These are phyloP conservation scores for Colletotrichum sublineola DNA, from an alignment of 2,329 filamentous ascomycete species.

Conservation along the genomic window DNA sequence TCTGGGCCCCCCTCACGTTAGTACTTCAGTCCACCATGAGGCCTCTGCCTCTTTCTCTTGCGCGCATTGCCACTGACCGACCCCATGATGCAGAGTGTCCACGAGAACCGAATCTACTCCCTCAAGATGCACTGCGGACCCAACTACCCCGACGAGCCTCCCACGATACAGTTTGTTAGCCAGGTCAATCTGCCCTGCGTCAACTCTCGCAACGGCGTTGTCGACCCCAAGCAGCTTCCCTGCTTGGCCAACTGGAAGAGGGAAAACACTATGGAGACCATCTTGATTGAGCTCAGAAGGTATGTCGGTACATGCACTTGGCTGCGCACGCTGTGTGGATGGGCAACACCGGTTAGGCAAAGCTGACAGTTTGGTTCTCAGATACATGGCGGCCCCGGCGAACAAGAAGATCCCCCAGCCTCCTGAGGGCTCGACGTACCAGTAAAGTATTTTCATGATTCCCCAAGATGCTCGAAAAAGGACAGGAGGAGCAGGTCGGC, in stretches of 20 bases:
- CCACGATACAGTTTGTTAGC: conserved; percentile 91
- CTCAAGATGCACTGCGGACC: conserved; percentile 95
- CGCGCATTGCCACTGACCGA: conserved; percentile 25
- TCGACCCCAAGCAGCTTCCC: conserved; percentile 86
- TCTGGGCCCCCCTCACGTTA: conserved; percentile 92
- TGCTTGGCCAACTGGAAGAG: conserved; percentile 92
- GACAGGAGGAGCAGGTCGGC: conserved; percentile 17
- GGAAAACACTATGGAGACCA: conserved; percentile 94
- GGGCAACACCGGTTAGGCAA: background rate
- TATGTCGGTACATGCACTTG: conserved; percentile 52
- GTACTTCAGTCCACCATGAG: conserved; percentile 50
- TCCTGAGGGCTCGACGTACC: conserved; percentile 78
- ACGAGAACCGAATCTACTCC: conserved; percentile 99
- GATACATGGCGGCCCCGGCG: conserved; percentile 91
- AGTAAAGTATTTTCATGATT: conserved; percentile 36
- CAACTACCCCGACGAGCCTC: conserved; percentile 89
- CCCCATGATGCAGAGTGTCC: conserved; percentile 76
- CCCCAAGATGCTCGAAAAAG: conserved; percentile 21
- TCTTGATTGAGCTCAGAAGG: conserved; percentile 88
- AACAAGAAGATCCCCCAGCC: conserved; percentile 98
- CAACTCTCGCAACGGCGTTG: conserved; percentile 81
- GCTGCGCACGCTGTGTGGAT: background rate
- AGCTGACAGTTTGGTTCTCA: conserved; percentile 53
- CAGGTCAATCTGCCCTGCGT: conserved; percentile 98
- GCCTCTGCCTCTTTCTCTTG: background rate